Conservation (phyloP, 352 stramenopile genomes). For the Phytophthora pluvialis region DNA sequence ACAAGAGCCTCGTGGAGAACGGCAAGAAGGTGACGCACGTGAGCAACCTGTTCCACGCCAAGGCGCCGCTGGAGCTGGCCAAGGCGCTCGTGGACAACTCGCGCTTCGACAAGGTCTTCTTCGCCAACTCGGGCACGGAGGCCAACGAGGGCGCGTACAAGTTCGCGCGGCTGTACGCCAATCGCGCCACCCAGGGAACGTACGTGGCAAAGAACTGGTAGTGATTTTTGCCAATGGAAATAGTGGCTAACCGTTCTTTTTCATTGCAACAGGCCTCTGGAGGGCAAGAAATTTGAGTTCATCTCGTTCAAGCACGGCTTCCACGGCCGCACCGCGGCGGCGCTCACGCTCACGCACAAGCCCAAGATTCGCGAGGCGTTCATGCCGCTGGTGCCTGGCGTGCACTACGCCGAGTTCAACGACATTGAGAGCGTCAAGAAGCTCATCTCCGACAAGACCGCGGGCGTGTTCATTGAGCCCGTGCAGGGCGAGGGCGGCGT, state of each 20-base stretch:
- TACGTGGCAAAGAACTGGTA: slow-evolving; percentile 38
- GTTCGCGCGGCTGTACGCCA: slow-evolving; percentile 84
- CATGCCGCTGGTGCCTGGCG: slow-evolving; percentile 76
- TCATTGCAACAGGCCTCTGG: slow-evolving; percentile 49
- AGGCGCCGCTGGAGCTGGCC: slow-evolving; percentile 92
- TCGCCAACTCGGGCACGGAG: slow-evolving; percentile 96
- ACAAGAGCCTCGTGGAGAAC: slow-evolving; percentile 66
- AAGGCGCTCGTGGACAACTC: slow-evolving; percentile 96
- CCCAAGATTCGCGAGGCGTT: slow-evolving; percentile 87
- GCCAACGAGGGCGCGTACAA: slow-evolving; percentile 90
- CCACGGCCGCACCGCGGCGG: slow-evolving; percentile 79
- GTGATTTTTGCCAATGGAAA: not conserved
- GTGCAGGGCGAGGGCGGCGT: slow-evolving; percentile 95
- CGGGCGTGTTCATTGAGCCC: slow-evolving; percentile 84
- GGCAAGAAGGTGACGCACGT: slow-evolving; percentile 93
- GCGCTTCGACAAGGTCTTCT: slow-evolving; percentile 98
- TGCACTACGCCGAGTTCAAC: slow-evolving; percentile 83
- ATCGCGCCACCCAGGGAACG: slow-evolving; percentile 68
- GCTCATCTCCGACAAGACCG: slow-evolving; percentile 76
- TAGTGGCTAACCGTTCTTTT: slow-evolving; percentile 4
- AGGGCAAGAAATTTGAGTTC: slow-evolving; percentile 83
- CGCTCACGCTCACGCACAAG: slow-evolving; percentile 89
- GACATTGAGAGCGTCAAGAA: slow-evolving; percentile 83
- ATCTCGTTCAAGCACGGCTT: slow-evolving; percentile 91
- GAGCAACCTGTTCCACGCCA: slow-evolving; percentile 97